These are phyloP conservation scores for Oxytropis ochrocephala DNA, from an alignment of 306 rosid species.

Conservation along the genomic window DNA sequence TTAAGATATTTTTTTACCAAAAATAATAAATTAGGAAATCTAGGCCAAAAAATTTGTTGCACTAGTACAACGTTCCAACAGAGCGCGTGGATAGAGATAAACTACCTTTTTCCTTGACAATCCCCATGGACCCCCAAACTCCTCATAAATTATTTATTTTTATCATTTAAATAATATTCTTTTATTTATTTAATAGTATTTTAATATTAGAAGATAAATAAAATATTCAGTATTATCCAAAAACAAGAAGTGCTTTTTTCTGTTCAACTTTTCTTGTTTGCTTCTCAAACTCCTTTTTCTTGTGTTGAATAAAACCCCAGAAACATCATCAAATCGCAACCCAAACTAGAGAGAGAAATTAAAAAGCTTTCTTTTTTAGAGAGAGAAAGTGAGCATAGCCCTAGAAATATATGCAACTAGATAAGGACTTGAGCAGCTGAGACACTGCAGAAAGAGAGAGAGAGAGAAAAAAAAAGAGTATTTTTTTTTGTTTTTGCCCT, in stretches of 20 bases:
- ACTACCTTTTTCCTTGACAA: background rate
- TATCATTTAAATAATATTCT: background rate
- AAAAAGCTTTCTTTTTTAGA: constrained; percentile 19
- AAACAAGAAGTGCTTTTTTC: constrained; percentile 39
- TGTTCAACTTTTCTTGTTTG: constrained; percentile 38
- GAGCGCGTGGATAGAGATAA: constrained; percentile 12
- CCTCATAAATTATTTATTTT: background rate
- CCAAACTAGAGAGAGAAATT: constrained; percentile 28
- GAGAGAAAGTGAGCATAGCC: constrained; percentile 29
- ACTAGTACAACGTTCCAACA: background rate
- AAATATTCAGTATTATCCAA: constrained; percentile 44
- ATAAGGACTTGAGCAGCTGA: constrained; percentile 62
- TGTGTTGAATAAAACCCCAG: constrained; percentile 25
- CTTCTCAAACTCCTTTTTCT: constrained; percentile 33
- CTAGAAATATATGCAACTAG: constrained; percentile 51
- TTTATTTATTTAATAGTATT: background rate
- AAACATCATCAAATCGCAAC: constrained; percentile 25
- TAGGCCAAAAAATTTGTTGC: background rate
- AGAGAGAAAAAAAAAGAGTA: background rate
- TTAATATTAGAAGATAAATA: background rate
- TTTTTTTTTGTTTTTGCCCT: background rate
- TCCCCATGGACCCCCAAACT: constrained; percentile 20
- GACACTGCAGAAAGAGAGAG: constrained; percentile 14
- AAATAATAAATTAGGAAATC: background rate
- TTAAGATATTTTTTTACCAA: background rate